A percentile compares a stretch with the other conserved stretches of the same genome.
Evolutionary conservation across 2,329 filamentous ascomycete genomes (phyloP).

Genomic region (Lachnellula willkommii): DNA sequence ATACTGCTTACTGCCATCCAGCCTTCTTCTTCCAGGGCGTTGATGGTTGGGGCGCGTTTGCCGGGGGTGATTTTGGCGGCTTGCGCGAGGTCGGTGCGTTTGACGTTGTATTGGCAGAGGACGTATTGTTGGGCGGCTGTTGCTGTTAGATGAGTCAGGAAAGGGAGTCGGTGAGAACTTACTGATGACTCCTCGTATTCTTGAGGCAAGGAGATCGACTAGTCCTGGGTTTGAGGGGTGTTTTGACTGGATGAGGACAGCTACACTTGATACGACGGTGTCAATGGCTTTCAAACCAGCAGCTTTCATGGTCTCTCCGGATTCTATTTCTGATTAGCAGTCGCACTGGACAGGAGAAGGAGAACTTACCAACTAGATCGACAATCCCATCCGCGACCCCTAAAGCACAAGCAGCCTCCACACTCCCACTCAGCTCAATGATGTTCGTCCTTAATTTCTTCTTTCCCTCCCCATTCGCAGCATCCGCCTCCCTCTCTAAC

Average conservation of each 20-base stretch:
- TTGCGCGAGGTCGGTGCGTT: constrained; percentile 58
- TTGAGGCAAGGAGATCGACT: constrained; percentile 75
- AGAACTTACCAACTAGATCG: constrained; percentile 77
- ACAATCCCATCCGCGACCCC: constrained; percentile 97
- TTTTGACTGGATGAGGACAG: constrained; percentile 88
- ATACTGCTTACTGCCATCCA: constrained; percentile 96
- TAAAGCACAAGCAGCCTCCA: constrained; percentile 92
- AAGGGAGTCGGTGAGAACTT: constrained; percentile 27
- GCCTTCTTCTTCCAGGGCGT: constrained; percentile 76
- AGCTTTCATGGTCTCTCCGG: constrained; percentile 95
- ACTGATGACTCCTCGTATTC: constrained; percentile 91
- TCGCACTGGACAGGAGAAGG: not conserved
- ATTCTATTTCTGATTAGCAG: constrained; percentile 56
- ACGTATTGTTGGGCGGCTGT: constrained; percentile 82
- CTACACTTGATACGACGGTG: constrained; percentile 82
- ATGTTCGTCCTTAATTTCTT: constrained; percentile 76
- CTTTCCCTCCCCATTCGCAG: constrained; percentile 31
- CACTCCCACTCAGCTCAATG: constrained; percentile 91
- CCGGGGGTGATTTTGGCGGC: constrained; percentile 82
- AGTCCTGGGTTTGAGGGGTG: constrained; percentile 73
- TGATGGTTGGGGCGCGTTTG: constrained; percentile 88
- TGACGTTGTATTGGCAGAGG: constrained; percentile 93
- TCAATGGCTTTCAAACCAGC: constrained; percentile 91
- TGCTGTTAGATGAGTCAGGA: constrained; percentile 8
- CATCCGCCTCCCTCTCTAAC: constrained; percentile 56